phyloP scores from a whole-genome alignment of 106 monocot species.

The Dactylorhiza incarnata region DNA sequence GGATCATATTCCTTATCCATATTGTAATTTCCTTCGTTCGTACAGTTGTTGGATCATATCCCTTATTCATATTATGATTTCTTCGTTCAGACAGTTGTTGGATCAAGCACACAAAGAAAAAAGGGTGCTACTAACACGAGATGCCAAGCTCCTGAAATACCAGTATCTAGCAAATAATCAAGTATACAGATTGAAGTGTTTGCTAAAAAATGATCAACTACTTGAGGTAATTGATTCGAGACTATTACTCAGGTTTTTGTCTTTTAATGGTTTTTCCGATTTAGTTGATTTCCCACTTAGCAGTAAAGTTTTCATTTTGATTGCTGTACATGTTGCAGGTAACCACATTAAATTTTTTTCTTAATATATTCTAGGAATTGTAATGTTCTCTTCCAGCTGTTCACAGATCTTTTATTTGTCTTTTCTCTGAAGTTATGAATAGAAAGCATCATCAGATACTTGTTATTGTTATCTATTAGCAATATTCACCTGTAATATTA shows the following conservation, averaged over 20 bases:
- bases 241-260: neutral
- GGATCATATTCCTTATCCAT: neutral
- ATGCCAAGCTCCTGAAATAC: slow-evolving; percentile 79
- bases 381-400: neutral
- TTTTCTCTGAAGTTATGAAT: no score
- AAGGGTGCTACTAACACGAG: slow-evolving; percentile 77
- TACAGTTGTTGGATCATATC: neutral
- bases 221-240: slow-evolving; percentile 50
- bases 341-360: neutral
- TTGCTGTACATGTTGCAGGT: neutral
- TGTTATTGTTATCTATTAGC: no score
- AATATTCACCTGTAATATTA: no score
- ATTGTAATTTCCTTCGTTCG: slow-evolving; percentile 6
- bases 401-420: no score
- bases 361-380: neutral
- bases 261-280: neutral
- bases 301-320: neutral
- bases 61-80: neutral
- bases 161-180: slow-evolving; percentile 74
- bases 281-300: neutral
- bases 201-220: slow-evolving; percentile 96
- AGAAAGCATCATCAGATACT: no score
- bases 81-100: slow-evolving; percentile 49
- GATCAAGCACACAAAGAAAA: slow-evolving; percentile 90
- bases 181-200: slow-evolving; percentile 75